Evolutionary conservation across 1,284 basidiomycete species (phyloP).

Genomic region (Tranzscheliella williamsii): DNA sequence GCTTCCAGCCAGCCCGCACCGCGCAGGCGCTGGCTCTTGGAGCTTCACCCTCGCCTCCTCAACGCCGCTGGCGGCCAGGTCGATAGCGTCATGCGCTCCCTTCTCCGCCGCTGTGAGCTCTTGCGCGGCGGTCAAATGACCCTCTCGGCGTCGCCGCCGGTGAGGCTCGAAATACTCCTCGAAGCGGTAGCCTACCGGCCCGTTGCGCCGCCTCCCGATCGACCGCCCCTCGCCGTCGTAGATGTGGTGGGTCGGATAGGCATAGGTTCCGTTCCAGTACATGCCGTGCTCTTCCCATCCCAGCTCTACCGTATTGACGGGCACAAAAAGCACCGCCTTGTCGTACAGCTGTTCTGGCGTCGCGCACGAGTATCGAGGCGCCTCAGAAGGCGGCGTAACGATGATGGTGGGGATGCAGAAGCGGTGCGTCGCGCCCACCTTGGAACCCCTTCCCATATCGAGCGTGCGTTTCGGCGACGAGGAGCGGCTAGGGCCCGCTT

Average conservation of each 20-base stretch:
- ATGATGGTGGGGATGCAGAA: conserved; percentile 38
- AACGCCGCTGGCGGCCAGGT: background rate
- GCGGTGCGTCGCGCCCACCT: background rate
- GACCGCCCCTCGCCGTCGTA: conserved; percentile 25
- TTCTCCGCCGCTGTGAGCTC: too few relatives aligned
- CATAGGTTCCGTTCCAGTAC: conserved; percentile 52
- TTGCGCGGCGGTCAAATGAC: too few relatives aligned
- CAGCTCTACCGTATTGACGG: conserved; percentile 50
- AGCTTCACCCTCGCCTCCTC: conserved; percentile 25
- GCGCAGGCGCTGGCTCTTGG: conserved; percentile 26
- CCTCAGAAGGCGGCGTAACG: conserved; percentile 38
- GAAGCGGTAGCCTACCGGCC: conserved; percentile 28
- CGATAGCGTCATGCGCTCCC: too few relatives aligned
- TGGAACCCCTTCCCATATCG: background rate
- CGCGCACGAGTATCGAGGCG: conserved; percentile 15
- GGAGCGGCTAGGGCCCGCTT: too few relatives aligned
- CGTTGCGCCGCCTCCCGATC: conserved; percentile 31
- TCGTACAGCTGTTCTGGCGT: conserved; percentile 44
- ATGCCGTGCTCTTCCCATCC: conserved; percentile 53
- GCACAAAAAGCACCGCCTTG: conserved; percentile 47
- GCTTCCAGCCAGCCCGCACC: too few relatives aligned
- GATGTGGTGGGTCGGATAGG: conserved; percentile 41
- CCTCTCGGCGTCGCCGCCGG: too few relatives aligned
- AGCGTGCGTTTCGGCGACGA: too few relatives aligned
- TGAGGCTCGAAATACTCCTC: conserved; percentile 32